Evolutionary conservation across 805 yeast genomes (phyloP).

Genomic region (Monosporozyma siamensis): DNA sequence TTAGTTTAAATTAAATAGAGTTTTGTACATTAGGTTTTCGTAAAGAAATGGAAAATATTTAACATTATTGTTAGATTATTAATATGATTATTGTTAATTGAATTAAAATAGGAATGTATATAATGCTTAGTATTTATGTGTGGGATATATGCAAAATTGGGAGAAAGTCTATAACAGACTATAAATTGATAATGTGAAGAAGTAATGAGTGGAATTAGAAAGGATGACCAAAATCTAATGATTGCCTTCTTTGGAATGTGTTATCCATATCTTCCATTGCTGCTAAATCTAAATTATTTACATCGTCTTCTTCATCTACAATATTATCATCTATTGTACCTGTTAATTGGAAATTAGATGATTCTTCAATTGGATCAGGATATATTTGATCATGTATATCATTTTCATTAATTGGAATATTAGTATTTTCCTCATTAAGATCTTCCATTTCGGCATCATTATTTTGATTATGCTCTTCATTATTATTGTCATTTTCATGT

Average conservation of each 20-base stretch:
- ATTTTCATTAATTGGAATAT: neutral
- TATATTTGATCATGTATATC: slow-evolving; percentile 3
- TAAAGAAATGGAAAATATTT: too few relatives aligned
- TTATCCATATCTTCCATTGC: slow-evolving; percentile 28
- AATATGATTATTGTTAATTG: neutral
- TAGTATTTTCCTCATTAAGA: slow-evolving; percentile 3
- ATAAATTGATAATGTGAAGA: too few relatives aligned
- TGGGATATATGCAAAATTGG: too few relatives aligned
- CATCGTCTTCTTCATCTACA: slow-evolving; percentile 3
- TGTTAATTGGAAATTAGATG: neutral
- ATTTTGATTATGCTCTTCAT: neutral
- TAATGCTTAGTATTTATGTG: too few relatives aligned
- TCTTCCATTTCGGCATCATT: slow-evolving; percentile 1
- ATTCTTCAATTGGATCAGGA: slow-evolving; percentile 1
- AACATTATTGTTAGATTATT: neutral
- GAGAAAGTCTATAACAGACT: too few relatives aligned
- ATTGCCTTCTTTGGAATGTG: slow-evolving; percentile 28
- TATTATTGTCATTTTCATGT: neutral
- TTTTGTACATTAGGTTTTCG: slow-evolving; percentile 1
- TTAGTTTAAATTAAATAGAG: neutral
- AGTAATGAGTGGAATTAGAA: too few relatives aligned
- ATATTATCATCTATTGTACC: neutral
- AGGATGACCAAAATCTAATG: slow-evolving; percentile 16
- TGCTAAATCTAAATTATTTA: slow-evolving; percentile 17
- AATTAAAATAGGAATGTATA: too few relatives aligned